Base-by-base conservation (phyloP, 805 yeast species). In the Kuraishia floccosa region DNA sequence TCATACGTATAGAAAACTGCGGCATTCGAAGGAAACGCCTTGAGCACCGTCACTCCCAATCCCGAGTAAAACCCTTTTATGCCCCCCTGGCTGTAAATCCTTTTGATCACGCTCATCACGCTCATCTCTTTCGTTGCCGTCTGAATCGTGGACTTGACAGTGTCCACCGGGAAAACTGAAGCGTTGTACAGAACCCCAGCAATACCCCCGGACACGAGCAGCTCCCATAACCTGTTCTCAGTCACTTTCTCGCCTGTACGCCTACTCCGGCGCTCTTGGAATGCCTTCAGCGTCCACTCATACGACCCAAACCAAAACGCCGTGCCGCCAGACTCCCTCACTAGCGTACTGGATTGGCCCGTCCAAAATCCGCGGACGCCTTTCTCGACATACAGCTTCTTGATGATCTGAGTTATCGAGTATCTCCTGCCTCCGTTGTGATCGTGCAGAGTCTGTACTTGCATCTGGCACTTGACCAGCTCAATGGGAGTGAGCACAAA, bases 301-400 rank as follows among this genome's bases (percentile, higher is more conserved):
- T 86, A 86, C 12, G 91, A 72, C 0, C 94, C 89, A 57, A 87
- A 87, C 96, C 96, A 87, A 2, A 89, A 76, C 4, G 94, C 83
- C 2, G 95, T 82, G 6, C 96, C 96, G 18, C 86, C 78, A 24
- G 83, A 67, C 49, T 87, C 97, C 43, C 96, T 67, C 2, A 82
- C 39, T 29, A 84, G 55, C 0, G 97, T 87, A 14, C 91, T 76
- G 1, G 75, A 59, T 41, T 86, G 86, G 2, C 97, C 97, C 39
- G 71, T 71, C 94, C 95, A 87, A 37, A 87, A 62, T 1, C 95
- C 96, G 7, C 41, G 26, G 0, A 83, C 5, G 0, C 96, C 96
- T 10, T 41, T 32, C 3, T 60, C 52, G 12, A 42, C 40, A 13
- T 71, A 43, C 0, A 81, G 62, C 4, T 56, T 50, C 24, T 39